A percentile compares a stretch with the other conserved stretches of the same genome.
Evolutionary conservation across 2,329 filamentous ascomycete genomes (phyloP).

Genomic region (Trichophyton simii): DNA sequence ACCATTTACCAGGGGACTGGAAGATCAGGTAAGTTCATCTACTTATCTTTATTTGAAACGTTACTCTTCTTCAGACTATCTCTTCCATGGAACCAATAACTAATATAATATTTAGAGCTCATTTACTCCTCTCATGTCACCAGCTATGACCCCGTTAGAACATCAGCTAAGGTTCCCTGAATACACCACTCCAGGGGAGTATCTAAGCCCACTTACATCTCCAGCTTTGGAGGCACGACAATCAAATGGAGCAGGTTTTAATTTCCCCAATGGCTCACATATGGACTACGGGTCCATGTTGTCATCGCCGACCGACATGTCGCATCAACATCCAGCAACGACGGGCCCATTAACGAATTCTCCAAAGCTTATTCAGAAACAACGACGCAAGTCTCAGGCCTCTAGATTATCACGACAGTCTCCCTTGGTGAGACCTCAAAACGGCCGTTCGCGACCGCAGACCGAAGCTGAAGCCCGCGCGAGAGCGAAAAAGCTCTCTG

Average conservation of each 20-base stretch:
- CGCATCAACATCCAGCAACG: conserved; percentile 21
- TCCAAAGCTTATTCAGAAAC: conserved; percentile 26
- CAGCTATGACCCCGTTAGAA: conserved; percentile 39
- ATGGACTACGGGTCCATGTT: conserved; percentile 31
- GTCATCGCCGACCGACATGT: conserved; percentile 30
- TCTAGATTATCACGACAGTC: conserved; percentile 31
- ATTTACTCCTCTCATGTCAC: conserved; percentile 39
- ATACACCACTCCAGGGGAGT: conserved; percentile 37
- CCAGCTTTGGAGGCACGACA: conserved; percentile 39
- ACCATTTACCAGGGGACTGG: conserved; percentile 30
- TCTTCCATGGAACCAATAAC: neutral
- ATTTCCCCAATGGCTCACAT: conserved; percentile 25
- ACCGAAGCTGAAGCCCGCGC: conserved; percentile 6
- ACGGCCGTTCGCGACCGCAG: conserved; percentile 24
- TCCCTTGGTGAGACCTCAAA: conserved; percentile 32
- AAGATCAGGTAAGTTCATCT: conserved; percentile 31
- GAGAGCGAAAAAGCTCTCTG: conserved; percentile 11
- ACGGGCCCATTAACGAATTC: conserved; percentile 23
- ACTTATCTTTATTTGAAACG: neutral
- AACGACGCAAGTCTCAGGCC: conserved; percentile 27
- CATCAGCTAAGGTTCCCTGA: conserved; percentile 36
- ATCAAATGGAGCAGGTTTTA: conserved; percentile 24
- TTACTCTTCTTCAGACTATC: neutral
- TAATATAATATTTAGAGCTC: conserved; percentile 25
- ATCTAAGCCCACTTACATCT: conserved; percentile 40